phyloP scores from a whole-genome alignment of 495 filamentous ascomycete genomes.

The Chaetomidium leptoderma region DNA sequence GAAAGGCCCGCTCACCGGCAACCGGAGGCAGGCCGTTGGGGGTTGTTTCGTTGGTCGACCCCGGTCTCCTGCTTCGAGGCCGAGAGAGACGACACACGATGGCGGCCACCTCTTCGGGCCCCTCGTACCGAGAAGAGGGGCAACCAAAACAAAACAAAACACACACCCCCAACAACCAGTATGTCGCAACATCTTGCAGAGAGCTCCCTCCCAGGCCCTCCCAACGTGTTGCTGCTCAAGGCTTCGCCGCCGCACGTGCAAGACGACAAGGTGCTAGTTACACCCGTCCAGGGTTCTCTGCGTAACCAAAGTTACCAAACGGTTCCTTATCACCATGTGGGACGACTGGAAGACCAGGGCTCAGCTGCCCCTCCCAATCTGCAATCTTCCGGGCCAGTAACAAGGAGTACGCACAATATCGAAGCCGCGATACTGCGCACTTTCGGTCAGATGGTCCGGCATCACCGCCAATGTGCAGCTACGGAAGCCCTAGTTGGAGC shows the following conservation, averaged over 20 bases:
- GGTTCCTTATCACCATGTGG: not conserved
- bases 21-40: conserved; percentile 8
- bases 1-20: conserved; percentile 7
- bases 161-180: not conserved
- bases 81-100: not conserved
- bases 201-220: too few relatives aligned
- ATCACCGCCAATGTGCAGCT: not conserved
- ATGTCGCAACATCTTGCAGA: not conserved
- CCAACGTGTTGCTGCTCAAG: too few relatives aligned
- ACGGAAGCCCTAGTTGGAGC: not conserved
- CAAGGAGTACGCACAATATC: not conserved
- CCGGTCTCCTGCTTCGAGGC: not conserved
- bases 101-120: not conserved
- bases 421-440: not conserved
- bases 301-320: conserved; percentile 9
- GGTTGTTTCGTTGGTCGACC: too few relatives aligned
- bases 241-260: not conserved
- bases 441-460: conserved; percentile 1
- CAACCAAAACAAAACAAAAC: conserved; percentile 11
- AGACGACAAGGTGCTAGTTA: not conserved
- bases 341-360: not conserved
- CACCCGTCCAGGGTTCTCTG: not conserved
- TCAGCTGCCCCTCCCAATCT: conserved; percentile 17
- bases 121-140: not conserved
- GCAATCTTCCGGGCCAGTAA: not conserved